Evolutionary conservation across 495 filamentous ascomycete species (phyloP).

Genomic region (Articulospora tetracladia): DNA sequence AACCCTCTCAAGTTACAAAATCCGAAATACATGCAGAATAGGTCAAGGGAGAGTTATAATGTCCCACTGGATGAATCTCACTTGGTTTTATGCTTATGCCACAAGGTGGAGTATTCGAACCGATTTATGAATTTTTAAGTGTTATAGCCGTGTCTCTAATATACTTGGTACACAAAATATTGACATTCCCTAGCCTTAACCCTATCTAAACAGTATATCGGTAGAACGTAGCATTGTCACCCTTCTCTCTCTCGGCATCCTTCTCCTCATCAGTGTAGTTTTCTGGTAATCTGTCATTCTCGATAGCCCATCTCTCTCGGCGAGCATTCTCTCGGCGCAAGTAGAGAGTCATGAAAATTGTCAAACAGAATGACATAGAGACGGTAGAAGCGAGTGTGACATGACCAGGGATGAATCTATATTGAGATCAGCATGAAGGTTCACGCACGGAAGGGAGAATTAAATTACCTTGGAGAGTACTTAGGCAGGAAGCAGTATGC

Average conservation of each 20-base stretch:
- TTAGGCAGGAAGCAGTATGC: constrained; percentile 60
- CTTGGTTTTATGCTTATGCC: no score
- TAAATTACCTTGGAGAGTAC: constrained; percentile 52
- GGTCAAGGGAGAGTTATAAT: no score
- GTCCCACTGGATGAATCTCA: no score
- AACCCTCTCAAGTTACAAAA: no score
- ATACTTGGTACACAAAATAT: constrained; percentile 12
- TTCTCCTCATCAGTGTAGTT: constrained; percentile 14
- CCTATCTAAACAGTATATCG: constrained; percentile 10
- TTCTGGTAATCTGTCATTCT: neutral
- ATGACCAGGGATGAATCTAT: constrained; percentile 16
- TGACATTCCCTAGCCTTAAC: neutral
- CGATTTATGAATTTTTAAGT: no score
- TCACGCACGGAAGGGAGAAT: neutral
- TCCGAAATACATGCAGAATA: no score
- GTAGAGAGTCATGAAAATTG: constrained; percentile 11
- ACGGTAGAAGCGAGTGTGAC: constrained; percentile 26
- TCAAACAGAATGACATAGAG: constrained; percentile 11
- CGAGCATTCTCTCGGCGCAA: constrained; percentile 10
- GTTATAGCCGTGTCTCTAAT: no score
- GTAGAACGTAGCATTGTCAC: constrained; percentile 16
- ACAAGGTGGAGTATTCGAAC: no score
- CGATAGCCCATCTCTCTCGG: neutral
- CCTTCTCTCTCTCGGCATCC: constrained; percentile 11
- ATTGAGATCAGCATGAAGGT: neutral